A percentile compares a stretch with the other conserved stretches of the same genome.
Conservation (phyloP, 352 stramenopile species). For the Phytophthora pinifolia region DNA sequence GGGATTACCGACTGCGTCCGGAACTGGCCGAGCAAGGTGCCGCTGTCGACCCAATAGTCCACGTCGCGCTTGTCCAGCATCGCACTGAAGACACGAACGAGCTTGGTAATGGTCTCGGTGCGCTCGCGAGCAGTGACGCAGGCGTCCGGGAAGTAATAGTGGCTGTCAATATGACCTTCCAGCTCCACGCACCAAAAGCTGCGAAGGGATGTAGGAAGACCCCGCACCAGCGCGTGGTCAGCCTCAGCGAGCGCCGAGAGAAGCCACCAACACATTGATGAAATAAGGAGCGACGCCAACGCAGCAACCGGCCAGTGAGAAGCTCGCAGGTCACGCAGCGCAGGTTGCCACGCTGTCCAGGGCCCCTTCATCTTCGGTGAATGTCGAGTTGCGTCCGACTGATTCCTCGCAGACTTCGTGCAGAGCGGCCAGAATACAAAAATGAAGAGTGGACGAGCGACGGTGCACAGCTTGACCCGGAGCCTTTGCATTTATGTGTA, state of each 20-base stretch:
- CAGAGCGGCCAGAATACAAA: background rate
- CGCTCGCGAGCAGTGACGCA: conserved; percentile 45
- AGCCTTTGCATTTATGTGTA: too few species aligned
- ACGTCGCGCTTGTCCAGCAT: conserved; percentile 44
- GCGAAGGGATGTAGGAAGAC: conserved; percentile 6
- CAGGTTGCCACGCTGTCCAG: conserved; percentile 1
- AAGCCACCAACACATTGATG: conserved; percentile 18
- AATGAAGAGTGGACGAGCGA: conserved; percentile 2
- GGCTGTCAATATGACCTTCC: conserved; percentile 43
- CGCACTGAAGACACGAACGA: conserved; percentile 42
- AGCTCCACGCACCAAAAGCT: conserved; percentile 32
- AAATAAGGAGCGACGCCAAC: conserved; percentile 6
- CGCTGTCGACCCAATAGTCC: conserved; percentile 73
- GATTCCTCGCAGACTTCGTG: too few species aligned
- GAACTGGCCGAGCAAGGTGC: conserved; percentile 58
- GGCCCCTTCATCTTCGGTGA: background rate
- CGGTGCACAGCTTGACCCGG: background rate
- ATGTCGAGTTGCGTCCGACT: too few species aligned
- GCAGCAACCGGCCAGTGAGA: conserved; percentile 11
- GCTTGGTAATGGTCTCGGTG: conserved; percentile 36
- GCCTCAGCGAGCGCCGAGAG: conserved; percentile 26
- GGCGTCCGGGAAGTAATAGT: conserved; percentile 33
- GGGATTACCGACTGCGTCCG: conserved; percentile 47
- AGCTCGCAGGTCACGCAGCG: conserved; percentile 1
- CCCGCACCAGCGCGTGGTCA: conserved; percentile 21